Evolutionary conservation across 306 rosid genomes (phyloP).

Genomic region (Chamaecrista fasciculata): DNA sequence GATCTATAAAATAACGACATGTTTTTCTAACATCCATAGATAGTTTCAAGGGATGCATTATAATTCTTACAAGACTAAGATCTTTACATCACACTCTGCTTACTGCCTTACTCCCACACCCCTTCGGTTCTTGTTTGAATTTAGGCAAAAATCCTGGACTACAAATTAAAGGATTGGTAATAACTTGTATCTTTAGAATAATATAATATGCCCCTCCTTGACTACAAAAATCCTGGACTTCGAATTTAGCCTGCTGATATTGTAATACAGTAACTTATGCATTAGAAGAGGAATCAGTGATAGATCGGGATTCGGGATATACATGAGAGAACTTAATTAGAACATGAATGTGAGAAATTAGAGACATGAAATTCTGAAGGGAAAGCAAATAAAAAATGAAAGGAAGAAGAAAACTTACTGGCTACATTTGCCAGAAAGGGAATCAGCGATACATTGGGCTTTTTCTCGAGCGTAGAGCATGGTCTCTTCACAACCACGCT

Average conservation of each 20-base stretch:
- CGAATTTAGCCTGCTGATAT: background rate
- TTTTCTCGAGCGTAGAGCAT: slow-evolving; percentile 17
- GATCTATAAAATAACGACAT: background rate
- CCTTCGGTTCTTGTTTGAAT: background rate
- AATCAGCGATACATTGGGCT: slow-evolving; percentile 25
- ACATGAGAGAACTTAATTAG: too few relatives aligned
- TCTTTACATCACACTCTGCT: background rate
- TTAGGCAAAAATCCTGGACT: background rate
- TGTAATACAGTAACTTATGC: background rate
- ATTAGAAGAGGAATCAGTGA: background rate
- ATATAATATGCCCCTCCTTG: background rate
- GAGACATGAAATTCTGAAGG: background rate
- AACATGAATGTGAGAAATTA: too few relatives aligned
- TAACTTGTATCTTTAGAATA: background rate
- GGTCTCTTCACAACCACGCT: background rate
- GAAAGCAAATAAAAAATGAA: background rate
- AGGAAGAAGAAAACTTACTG: slow-evolving; percentile 32
- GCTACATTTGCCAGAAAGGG: slow-evolving; percentile 32
- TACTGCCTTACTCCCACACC: background rate
- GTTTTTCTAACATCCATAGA: background rate
- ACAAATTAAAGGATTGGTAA: background rate
- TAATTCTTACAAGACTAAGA: background rate
- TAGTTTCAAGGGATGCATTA: background rate
- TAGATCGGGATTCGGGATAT: too few relatives aligned
- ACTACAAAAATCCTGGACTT: background rate